Percentiles rank a stretch among this genome's conserved stretches.
phyloP scores from a whole-genome alignment of 2,329 filamentous ascomycete species.

The Akanthomyces dipterigenus region DNA sequence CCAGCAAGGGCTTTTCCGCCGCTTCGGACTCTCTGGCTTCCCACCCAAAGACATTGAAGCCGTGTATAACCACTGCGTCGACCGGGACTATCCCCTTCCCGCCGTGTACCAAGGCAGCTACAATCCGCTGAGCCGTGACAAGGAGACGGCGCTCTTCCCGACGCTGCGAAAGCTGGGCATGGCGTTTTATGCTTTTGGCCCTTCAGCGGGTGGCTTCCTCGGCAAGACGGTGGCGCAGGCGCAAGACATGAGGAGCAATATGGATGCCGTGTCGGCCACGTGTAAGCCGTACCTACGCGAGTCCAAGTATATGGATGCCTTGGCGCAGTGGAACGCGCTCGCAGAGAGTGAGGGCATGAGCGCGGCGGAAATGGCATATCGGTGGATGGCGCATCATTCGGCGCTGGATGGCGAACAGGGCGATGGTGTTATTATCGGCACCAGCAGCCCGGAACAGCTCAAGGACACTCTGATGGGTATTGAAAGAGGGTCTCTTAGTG shows the following conservation, averaged over 20 bases:
- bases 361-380: constrained; percentile 8
- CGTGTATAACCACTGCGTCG: constrained; percentile 12
- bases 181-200: constrained; percentile 16
- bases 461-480: background rate
- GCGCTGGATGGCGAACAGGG: background rate
- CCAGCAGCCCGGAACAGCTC: constrained; percentile 6
- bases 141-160: constrained; percentile 12
- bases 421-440: constrained; percentile 1
- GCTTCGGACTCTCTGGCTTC: constrained; percentile 16
- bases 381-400: constrained; percentile 10
- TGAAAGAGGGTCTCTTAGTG: constrained; percentile 12
- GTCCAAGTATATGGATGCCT: constrained; percentile 8
- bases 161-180: constrained; percentile 14
- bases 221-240: constrained; percentile 14
- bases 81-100: constrained; percentile 9
- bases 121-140: constrained; percentile 12
- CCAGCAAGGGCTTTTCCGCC: constrained; percentile 12
- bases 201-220: constrained; percentile 16
- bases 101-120: constrained; percentile 14
- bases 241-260: constrained; percentile 1
- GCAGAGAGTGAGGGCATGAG: constrained; percentile 13
- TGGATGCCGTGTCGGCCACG: constrained; percentile 8
- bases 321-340: constrained; percentile 13
- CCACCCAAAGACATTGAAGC: constrained; percentile 11
- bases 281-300: constrained; percentile 13